Conservation (phyloP, 805 yeast genomes). For the Starmerella roubikii region DNA sequence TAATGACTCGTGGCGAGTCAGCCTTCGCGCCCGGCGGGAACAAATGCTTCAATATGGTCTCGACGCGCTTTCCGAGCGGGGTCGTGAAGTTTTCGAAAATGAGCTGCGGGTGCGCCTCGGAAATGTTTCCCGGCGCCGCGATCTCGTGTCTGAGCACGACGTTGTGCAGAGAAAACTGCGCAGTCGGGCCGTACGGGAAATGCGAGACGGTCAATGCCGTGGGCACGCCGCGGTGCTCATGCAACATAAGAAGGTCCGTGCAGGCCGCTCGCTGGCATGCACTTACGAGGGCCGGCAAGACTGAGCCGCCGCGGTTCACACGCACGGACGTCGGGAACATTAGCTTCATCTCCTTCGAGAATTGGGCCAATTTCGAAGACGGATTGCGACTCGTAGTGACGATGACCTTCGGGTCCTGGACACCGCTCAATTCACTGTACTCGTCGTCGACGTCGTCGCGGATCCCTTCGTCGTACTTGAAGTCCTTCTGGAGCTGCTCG, state of each 20-base stretch:
- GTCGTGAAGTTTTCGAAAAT: constrained; percentile 82
- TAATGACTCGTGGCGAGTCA: constrained; percentile 80
- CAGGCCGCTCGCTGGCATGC: constrained; percentile 72
- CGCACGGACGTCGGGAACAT: constrained; percentile 82
- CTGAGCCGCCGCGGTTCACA: constrained; percentile 83
- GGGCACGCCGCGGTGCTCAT: constrained; percentile 98
- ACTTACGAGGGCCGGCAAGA: constrained; percentile 69
- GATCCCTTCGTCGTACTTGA: constrained; percentile 70
- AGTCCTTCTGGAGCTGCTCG: constrained; percentile 62
- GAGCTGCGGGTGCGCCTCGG: constrained; percentile 87
- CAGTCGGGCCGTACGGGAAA: constrained; percentile 97
- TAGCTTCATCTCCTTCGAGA: constrained; percentile 80
- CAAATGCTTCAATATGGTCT: constrained; percentile 64
- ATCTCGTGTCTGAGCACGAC: constrained; percentile 91
- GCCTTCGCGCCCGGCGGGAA: constrained; percentile 96
- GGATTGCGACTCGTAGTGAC: constrained; percentile 94
- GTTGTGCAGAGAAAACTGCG: constrained; percentile 84
- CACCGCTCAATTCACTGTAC: constrained; percentile 73
- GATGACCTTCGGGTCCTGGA: constrained; percentile 77
- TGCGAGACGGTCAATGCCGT: constrained; percentile 85
- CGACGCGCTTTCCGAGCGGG: constrained; percentile 70
- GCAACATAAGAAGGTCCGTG: constrained; percentile 72
- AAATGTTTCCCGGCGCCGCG: constrained; percentile 67
- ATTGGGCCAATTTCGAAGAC: constrained; percentile 69
- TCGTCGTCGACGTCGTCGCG: constrained; percentile 69